Conservation (phyloP, 2,329 filamentous ascomycete genomes). For the Cytospora piceicola region DNA sequence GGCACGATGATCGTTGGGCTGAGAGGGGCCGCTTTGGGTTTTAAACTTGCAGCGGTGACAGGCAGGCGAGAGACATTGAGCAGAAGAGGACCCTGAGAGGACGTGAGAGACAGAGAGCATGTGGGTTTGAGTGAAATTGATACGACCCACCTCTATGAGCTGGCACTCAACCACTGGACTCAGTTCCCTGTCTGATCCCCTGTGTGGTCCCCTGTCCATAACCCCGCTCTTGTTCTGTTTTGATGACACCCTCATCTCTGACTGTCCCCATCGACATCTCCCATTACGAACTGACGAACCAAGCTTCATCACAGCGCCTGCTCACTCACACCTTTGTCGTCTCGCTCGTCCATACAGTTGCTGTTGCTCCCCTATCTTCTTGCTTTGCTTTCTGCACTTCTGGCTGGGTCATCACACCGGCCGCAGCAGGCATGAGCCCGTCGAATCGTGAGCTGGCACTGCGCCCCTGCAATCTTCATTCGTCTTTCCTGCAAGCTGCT, state of each 20-base stretch:
- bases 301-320: slow-evolving; percentile 27
- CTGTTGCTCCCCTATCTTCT: slow-evolving; percentile 31
- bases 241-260: slow-evolving; percentile 18
- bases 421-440: slow-evolving; percentile 37
- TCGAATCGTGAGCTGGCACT: slow-evolving; percentile 52
- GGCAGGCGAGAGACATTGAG: slow-evolving; percentile 22
- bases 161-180: slow-evolving; percentile 27
- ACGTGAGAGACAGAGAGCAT: slow-evolving; percentile 12
- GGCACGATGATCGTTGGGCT: slow-evolving; percentile 27
- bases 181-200: slow-evolving; percentile 7
- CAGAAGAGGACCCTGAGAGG: not conserved
- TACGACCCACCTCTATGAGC: slow-evolving; percentile 22
- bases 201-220: slow-evolving; percentile 18
- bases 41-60: slow-evolving; percentile 29
- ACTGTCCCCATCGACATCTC: slow-evolving; percentile 18
- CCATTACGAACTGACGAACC: slow-evolving; percentile 13
- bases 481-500: slow-evolving; percentile 35
- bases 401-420: slow-evolving; percentile 49
- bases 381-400: slow-evolving; percentile 26
- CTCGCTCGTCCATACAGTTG: slow-evolving; percentile 20
- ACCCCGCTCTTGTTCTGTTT: slow-evolving; percentile 12
- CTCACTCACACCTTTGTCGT: slow-evolving; percentile 17
- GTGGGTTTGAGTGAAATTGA: slow-evolving; percentile 8
- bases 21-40: slow-evolving; percentile 30
- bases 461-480: slow-evolving; percentile 45